phyloP scores from a whole-genome alignment of 208 protist species.

The Naegleria fowleri region DNA sequence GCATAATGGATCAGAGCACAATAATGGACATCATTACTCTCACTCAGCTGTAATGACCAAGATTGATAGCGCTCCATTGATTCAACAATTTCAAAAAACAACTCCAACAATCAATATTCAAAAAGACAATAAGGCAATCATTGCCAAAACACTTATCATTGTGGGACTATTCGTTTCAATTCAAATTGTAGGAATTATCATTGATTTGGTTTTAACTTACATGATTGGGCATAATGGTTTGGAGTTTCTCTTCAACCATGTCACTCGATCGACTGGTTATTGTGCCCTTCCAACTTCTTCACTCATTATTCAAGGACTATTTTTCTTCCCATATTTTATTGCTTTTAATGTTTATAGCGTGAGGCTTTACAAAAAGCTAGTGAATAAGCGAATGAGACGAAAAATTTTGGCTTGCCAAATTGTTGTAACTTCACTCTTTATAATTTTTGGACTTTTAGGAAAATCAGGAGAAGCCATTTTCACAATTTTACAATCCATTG shows the following conservation, averaged over 20 bases:
- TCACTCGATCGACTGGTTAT: not conserved
- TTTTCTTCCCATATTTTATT: not conserved
- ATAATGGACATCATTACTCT: too few relatives aligned
- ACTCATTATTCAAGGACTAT: not conserved
- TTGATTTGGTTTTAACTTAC: not conserved
- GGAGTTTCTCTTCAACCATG: not conserved
- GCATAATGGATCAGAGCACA: not conserved
- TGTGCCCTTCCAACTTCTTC: not conserved
- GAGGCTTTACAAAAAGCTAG: not conserved
- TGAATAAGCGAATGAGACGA: not conserved
- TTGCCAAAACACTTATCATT: not conserved
- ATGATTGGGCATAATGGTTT: not conserved
- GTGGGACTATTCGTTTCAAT: not conserved
- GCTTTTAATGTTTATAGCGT: not conserved
- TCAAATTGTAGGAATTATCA: not conserved
- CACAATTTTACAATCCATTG: not conserved
- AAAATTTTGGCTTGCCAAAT: not conserved
- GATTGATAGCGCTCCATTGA: not conserved
- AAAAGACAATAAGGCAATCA: not conserved
- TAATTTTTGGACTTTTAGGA: not conserved
- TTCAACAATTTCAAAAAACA: not conserved
- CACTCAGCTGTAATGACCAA: not conserved
- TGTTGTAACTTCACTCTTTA: not conserved
- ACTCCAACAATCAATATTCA: not conserved
- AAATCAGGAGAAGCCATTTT: not conserved